A percentile compares a stretch with the other conserved stretches of the same genome.
Evolutionary conservation across 2,329 filamentous ascomycete species (phyloP).

Genomic region (Monosporascus cannonballus): DNA sequence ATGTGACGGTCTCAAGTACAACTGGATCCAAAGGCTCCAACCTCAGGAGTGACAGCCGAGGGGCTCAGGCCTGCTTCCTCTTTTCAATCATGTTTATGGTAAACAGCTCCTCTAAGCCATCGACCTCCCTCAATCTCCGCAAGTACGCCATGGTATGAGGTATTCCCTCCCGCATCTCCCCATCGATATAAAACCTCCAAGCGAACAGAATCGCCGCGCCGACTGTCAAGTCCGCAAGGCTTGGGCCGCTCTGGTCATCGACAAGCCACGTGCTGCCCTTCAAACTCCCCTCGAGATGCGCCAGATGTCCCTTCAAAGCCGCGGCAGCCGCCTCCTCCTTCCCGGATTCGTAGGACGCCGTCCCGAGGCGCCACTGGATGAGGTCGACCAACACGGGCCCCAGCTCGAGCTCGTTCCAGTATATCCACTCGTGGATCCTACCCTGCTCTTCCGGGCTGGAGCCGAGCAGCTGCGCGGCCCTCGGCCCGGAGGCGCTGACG

Average conservation of each 20-base stretch:
- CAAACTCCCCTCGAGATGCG: neutral
- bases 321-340: neutral
- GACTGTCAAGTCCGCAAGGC: neutral
- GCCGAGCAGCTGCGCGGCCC: constrained; percentile 27
- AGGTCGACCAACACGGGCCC: neutral
- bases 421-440: constrained; percentile 30
- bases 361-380: neutral
- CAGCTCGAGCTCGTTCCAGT: constrained; percentile 14
- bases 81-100: neutral
- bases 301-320: neutral
- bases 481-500: constrained; percentile 29
- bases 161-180: neutral
- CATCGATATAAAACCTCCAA: neutral
- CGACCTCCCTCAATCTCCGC: neutral
- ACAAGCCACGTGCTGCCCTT: neutral
- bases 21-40: no score
- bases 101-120: neutral
- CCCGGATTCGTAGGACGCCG: neutral
- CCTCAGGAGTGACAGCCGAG: no score
- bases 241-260: neutral
- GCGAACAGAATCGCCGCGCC: neutral
- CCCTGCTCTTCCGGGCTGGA: constrained; percentile 24
- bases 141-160: neutral
- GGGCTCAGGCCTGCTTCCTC: neutral
- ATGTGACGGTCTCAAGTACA: no score